Base-by-base conservation (phyloP, 345 rosid genomes). In the Rhodamnia argentea region DNA sequence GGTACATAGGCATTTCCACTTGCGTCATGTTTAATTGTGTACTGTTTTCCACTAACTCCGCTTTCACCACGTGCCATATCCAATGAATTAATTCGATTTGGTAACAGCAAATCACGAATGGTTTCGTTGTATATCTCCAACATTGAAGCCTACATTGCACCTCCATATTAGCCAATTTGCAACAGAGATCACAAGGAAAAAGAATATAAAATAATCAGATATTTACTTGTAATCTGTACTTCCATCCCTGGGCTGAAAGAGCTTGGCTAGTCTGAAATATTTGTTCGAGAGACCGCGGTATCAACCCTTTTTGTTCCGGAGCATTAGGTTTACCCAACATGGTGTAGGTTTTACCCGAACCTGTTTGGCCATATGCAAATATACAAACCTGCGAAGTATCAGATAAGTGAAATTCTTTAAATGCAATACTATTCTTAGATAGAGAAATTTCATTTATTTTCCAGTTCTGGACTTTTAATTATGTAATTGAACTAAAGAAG, bases 311-410 rank as follows among this genome's bases (percentile, higher is more conserved):
- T 87, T 92, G 92, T 52, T 93, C 95, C 51, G 90, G 82, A 29
- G 89, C 88, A 84, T 93, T 96, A 59, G 99, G 95, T 89, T 93
- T 96, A 62, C 99, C 99, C 99, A 97, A 94, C 99, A 97, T 97
- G 13, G 99, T 97, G 86, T 97, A 96, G 10, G 99, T 97, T 91
- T 97, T 96, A 3, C 99, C 99, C 6, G 99, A 97, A 54, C 99
- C 99, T 6, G 99, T 97, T 85, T 97, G 99, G 55, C 99, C 99
- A 78, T 97, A 97, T 44, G 99, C 99, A 94, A 97, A 97, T 59
- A 97, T 97, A 84, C 99, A 97, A 13, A 97, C 99, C 99, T 97
- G 90, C 89, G 47, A 87, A 85, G 74, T 58, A 54, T 85, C 24
- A n/a, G 8, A 22, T 70, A 70, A 70, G 47, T 70, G 40, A 37